Conservation (phyloP, 306 rosid species). For the Abrus pulchellus region DNA sequence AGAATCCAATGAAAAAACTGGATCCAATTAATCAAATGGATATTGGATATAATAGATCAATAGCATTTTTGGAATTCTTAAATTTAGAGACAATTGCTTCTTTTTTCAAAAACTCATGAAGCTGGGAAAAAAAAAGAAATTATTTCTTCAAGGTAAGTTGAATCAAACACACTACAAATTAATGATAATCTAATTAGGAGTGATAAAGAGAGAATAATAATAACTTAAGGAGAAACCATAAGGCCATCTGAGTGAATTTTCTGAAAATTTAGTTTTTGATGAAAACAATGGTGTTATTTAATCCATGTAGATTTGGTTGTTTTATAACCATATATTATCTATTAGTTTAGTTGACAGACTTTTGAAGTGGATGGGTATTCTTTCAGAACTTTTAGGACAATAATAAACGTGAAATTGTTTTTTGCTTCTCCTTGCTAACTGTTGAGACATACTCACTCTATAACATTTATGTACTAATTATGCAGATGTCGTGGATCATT, state of each 20-base stretch:
- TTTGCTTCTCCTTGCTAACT: conserved; percentile 16
- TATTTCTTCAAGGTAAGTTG: too few relatives aligned
- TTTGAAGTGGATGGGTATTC: conserved; percentile 27
- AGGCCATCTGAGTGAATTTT: conserved; percentile 19
- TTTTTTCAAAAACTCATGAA: too few relatives aligned
- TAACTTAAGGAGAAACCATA: not conserved
- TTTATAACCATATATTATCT: not conserved
- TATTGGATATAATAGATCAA: not conserved
- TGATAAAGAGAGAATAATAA: not conserved
- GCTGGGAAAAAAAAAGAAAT: too few relatives aligned
- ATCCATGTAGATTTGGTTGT: conserved; percentile 12
- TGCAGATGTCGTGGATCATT: conserved; percentile 95
- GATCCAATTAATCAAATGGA: not conserved
- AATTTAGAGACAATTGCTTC: too few relatives aligned
- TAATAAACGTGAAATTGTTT: conserved; percentile 2
- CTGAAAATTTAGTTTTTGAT: conserved; percentile 2
- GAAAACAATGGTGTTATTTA: not conserved
- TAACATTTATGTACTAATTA: conserved; percentile 35
- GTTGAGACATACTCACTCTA: not conserved
- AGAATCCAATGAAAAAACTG: not conserved
- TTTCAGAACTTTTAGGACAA: conserved; percentile 12
- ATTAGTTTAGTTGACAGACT: conserved; percentile 13
- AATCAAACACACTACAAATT: not conserved
- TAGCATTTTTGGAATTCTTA: too few relatives aligned
- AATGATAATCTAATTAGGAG: not conserved